Base-by-base conservation (phyloP, 225 moss, liverwort and hornwort species). In the Bryoerythrophyllum caledonicum region DNA sequence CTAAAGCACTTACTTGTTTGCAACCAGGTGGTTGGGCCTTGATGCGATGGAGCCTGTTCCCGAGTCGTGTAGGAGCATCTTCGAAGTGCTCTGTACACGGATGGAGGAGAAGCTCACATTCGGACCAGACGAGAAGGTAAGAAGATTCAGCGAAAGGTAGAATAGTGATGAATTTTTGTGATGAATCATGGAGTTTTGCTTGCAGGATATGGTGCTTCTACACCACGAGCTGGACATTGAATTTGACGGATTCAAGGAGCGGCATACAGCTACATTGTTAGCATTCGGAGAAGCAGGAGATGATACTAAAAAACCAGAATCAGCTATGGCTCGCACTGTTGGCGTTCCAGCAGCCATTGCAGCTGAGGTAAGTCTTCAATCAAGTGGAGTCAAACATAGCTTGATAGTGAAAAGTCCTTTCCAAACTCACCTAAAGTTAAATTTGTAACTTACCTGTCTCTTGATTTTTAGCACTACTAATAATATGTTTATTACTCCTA, bases 261-360 rank as follows among this genome's bases (percentile, higher is more conserved):
- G 87, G 51, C 96, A 92, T 72, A 82, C 94, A 0, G 91, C 94
- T 62, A 96, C 96, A n/a, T 74, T 96, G 75, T 61, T 96, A 80
- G 88, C 84, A 19, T 74, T 90, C 30, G 96, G 96, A 25, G 89
- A 94, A 76, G 83, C 84, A n/a, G 51, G 51, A 10, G 80, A 83
- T 10, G 70, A 71, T 68, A 74, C 61, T 14, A 66, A 71, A 60
- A 86, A 85, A 64, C 84, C 91, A 19, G 92, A 96, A 65, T 88
- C 92, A 59, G 96, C 94, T 14, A 96, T 96, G 96, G 96, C 92
- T 13, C 84, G 89, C 15, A 94, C 92, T 70, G 96, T 94, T 59
- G 96, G 96, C 20, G 54, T 96, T 63, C 93, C 96, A 66, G 92
- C 88, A 78, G 96, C 92, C 8, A 92, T 96, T 80, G 94, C 91